Percentiles rank a stretch among this genome's conserved stretches.
phyloP scores from a whole-genome alignment of 1,139 yeast genomes.

The Kodamaea anthophila region DNA sequence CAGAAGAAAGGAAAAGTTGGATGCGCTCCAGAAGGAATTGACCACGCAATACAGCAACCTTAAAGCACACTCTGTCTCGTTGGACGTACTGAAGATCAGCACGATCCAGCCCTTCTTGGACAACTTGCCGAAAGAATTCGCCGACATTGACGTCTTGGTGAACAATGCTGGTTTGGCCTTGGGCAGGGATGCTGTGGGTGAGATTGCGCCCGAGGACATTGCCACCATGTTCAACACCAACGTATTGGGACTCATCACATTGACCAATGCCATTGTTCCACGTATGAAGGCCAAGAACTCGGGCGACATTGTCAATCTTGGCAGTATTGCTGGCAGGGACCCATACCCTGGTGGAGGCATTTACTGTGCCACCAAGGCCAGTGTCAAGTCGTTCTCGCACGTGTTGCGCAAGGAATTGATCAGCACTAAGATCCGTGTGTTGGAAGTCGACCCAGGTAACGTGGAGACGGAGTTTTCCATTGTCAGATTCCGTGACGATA shows the following conservation, averaged over 20 bases:
- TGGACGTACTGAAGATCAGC: conserved; percentile 34
- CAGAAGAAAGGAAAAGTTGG: conserved; percentile 34
- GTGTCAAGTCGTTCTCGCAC: conserved; percentile 69
- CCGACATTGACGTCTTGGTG: conserved; percentile 34
- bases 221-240: conserved; percentile 37
- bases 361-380: conserved; percentile 86
- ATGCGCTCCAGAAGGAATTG: conserved; percentile 24
- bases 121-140: conserved; percentile 28
- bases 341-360: conserved; percentile 83
- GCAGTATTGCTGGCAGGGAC: conserved; percentile 85
- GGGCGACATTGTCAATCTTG: conserved; percentile 80
- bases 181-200: conserved; percentile 34
- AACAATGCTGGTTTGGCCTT: conserved; percentile 42
- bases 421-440: conserved; percentile 65
- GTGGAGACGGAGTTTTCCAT: conserved; percentile 84
- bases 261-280: conserved; percentile 38
- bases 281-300: conserved; percentile 41
- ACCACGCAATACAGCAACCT: conserved; percentile 20
- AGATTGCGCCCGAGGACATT: conserved; percentile 28
- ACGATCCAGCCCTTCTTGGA: conserved; percentile 28
- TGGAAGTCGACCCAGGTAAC: conserved; percentile 83
- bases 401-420: conserved; percentile 75
- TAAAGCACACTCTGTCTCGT: conserved; percentile 19
- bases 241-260: conserved; percentile 35
- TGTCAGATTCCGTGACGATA: conserved; percentile 71